These are phyloP conservation scores for Sarocladiaceae sp. DNA, from an alignment of 2,329 filamentous ascomycete genomes.

Conservation along the genomic window DNA sequence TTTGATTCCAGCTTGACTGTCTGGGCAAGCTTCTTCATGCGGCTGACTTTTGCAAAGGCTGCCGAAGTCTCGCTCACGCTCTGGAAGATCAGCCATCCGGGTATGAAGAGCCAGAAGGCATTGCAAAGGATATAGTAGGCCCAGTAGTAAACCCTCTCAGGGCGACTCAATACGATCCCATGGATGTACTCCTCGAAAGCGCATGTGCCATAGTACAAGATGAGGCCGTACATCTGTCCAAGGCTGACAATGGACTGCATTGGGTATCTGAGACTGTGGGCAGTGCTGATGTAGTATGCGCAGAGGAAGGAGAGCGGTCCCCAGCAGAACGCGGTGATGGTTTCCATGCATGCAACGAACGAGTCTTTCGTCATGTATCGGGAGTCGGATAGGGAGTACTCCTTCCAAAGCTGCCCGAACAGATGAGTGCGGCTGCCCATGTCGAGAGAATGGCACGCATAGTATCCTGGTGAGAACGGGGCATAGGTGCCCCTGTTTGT, in stretches of 20 bases:
- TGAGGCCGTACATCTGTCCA: slow-evolving; percentile 45
- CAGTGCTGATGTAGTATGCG: slow-evolving; percentile 35
- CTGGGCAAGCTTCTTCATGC: no score
- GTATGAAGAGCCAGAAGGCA: slow-evolving; percentile 48
- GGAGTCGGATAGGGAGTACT: slow-evolving; percentile 50
- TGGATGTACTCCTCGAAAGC: slow-evolving; percentile 32
- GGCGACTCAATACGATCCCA: slow-evolving; percentile 38
- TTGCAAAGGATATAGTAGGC: slow-evolving; percentile 50
- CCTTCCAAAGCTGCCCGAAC: slow-evolving; percentile 51
- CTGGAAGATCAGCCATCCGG: slow-evolving; percentile 24
- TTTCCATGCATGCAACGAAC: slow-evolving; percentile 50
- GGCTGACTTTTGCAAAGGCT: slow-evolving; percentile 21
- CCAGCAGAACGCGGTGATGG: slow-evolving; percentile 45
- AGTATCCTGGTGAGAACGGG: slow-evolving; percentile 43
- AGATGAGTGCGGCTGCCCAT: slow-evolving; percentile 34
- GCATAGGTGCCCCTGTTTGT: no score
- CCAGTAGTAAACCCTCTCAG: slow-evolving; percentile 46
- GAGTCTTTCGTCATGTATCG: slow-evolving; percentile 46
- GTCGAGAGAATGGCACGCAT: slow-evolving; percentile 33
- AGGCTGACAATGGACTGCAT: slow-evolving; percentile 40
- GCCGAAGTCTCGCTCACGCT: slow-evolving; percentile 20
- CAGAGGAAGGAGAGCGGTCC: slow-evolving; percentile 44
- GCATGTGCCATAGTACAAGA: slow-evolving; percentile 45
- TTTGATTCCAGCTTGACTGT: no score
- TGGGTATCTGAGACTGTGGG: slow-evolving; percentile 41